Conservation (phyloP, 331 rosid genomes). For the Pyrus hybrid region DNA sequence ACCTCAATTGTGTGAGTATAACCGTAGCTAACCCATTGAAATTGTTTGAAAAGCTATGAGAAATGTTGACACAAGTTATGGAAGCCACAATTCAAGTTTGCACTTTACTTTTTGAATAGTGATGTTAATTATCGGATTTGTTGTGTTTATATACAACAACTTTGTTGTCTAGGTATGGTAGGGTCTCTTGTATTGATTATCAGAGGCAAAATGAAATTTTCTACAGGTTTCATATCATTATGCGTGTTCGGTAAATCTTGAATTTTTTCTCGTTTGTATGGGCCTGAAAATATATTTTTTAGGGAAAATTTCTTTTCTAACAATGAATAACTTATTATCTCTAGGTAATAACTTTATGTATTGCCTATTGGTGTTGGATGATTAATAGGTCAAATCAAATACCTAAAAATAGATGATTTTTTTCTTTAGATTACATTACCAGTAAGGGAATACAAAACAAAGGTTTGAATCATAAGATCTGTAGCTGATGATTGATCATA, state of each 20-base stretch:
- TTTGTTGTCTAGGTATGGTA: background rate
- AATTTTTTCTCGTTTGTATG: background rate
- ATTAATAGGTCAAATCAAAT: background rate
- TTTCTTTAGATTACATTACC: background rate
- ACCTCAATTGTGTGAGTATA: conserved; percentile 82
- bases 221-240: background rate
- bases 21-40: background rate
- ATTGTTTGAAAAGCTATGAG: background rate
- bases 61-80: background rate
- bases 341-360: background rate
- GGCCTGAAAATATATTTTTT: background rate
- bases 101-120: background rate
- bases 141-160: background rate
- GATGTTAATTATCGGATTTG: background rate
- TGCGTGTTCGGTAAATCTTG: background rate
- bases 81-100: background rate
- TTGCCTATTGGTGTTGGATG: background rate
- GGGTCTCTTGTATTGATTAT: background rate
- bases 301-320: background rate
- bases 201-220: background rate
- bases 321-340: background rate
- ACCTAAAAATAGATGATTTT: background rate
- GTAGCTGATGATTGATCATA: background rate
- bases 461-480: background rate
- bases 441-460: background rate